Percentiles rank a stretch among this genome's conserved stretches.
phyloP scores from a whole-genome alignment of 1,284 basidiomycete genomes.

The Puccinia sorghi region DNA sequence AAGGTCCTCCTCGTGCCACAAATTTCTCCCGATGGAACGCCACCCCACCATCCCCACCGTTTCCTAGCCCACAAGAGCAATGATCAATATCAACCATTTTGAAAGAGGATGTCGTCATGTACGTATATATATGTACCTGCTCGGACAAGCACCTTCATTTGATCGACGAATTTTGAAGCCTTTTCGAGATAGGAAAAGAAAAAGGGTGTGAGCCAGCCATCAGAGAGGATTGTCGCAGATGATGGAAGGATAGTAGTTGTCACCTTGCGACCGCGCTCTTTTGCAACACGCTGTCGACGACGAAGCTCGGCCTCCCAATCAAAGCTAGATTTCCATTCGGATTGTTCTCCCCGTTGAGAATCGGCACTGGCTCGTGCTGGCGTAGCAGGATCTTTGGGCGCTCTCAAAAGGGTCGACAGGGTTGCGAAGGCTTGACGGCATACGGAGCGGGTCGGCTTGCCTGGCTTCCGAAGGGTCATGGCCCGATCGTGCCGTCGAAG shows the following conservation, averaged over 20 bases:
- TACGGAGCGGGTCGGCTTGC: neutral
- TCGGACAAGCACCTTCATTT: constrained; percentile 72
- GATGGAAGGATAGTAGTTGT: neutral
- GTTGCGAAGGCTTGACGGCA: neutral
- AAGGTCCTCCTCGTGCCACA: constrained; percentile 50
- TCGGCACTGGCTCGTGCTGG: neutral
- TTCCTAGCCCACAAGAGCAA: constrained; percentile 17
- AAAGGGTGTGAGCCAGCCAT: neutral
- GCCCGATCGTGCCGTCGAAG: neutral
- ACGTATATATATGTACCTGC: constrained; percentile 63
- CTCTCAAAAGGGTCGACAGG: neutral
- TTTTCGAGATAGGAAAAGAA: constrained; percentile 55
- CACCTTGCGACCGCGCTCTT: constrained; percentile 41
- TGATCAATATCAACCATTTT: constrained; percentile 52
- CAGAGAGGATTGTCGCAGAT: no score
- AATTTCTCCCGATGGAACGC: constrained; percentile 50
- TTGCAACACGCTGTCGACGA: constrained; percentile 41
- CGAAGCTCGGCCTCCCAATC: constrained; percentile 48
- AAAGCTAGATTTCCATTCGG: constrained; percentile 33
- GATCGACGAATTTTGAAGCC: constrained; percentile 79
- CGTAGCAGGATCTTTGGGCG: neutral
- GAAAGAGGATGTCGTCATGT: constrained; percentile 45
- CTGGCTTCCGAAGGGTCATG: constrained; percentile 7
- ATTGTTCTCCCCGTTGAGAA: constrained; percentile 16
- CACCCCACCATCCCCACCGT: constrained; percentile 49